Conservation (phyloP, 129 eudicot species). For the carrot (Daucus carota) region DH1_v3.0 NC_030384.2:8663001-8663500, state of each 20-base stretch:
- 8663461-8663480: conserved; percentile 85
- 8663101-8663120: too few species aligned
- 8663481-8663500: conserved; percentile 84
- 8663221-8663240: neutral
- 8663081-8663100: too few species aligned
- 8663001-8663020: neutral
- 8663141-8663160: neutral
- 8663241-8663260: neutral
- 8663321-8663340: neutral
- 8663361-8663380: conserved; percentile 83
- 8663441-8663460: conserved; percentile 85
- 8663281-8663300: neutral
- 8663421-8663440: conserved; percentile 60
- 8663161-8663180: neutral
- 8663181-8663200: neutral
- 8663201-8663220: neutral
- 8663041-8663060: too few species aligned
- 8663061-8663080: too few species aligned
- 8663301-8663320: neutral
- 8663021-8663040: neutral
- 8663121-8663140: too few species aligned
- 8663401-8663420: conserved; percentile 83
- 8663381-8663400: conserved; percentile 90
- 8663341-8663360: conserved; percentile 29
- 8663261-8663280: neutral